Conservation (phyloP, 257 asterid genomes). For the Solanum bulbocastanum region DNA sequence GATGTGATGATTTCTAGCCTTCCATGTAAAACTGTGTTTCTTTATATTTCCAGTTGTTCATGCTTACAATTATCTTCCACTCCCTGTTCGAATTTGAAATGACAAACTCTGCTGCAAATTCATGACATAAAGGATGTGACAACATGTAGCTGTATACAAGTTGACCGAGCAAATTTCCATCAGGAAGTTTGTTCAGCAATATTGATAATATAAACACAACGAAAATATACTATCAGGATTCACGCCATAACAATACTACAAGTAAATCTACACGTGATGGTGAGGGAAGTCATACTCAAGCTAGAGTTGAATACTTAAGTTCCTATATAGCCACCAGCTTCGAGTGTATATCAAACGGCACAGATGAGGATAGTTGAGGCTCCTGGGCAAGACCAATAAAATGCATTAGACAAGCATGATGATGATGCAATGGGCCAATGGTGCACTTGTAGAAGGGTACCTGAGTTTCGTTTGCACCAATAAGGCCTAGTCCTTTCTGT, state of each 20-base stretch:
- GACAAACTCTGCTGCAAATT: background rate
- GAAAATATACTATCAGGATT: background rate
- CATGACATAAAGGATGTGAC: background rate
- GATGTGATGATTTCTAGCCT: background rate
- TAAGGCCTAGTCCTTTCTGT: slow-evolving; percentile 6
- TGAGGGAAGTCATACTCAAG: background rate
- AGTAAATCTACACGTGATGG: background rate
- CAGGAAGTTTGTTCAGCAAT: background rate
- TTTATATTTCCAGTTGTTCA: background rate
- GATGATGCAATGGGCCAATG: background rate
- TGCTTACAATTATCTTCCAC: background rate
- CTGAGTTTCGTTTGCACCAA: slow-evolving; percentile 13
- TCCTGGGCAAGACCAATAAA: background rate
- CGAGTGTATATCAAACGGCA: background rate
- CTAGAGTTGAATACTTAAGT: background rate
- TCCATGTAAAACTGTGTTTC: background rate
- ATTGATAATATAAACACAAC: background rate
- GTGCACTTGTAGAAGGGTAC: background rate
- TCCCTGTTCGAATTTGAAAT: background rate
- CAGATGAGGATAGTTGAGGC: slow-evolving; percentile 1
- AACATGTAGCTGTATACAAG: background rate
- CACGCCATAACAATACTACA: background rate
- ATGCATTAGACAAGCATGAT: background rate
- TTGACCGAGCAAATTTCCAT: background rate
- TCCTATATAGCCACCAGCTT: background rate